These are phyloP conservation scores for Domatiomyces globalis DNA, from an alignment of 2,329 filamentous ascomycete genomes.

Conservation along the genomic window DNA sequence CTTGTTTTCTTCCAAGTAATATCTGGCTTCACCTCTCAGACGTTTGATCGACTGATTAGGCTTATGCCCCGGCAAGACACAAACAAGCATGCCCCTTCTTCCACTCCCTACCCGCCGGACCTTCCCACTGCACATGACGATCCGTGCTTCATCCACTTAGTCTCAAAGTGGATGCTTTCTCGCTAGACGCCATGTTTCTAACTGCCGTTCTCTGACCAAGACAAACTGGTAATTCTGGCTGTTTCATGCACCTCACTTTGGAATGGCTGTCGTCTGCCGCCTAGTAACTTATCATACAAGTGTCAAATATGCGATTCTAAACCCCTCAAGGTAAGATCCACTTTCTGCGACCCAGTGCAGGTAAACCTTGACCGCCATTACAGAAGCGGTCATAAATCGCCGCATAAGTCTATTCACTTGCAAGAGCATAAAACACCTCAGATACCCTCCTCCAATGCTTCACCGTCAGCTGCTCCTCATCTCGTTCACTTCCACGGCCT, in stretches of 20 bases:
- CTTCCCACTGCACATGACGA: neutral
- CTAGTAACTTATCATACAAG: neutral
- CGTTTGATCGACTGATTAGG: neutral
- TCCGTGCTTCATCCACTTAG: neutral
- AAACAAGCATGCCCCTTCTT: neutral
- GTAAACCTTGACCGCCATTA: neutral
- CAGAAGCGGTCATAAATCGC: neutral
- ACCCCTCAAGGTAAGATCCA: no score
- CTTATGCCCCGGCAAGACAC: neutral
- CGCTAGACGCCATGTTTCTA: neutral
- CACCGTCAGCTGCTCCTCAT: neutral
- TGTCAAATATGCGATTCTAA: neutral
- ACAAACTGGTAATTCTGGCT: neutral
- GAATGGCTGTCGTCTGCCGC: neutral
- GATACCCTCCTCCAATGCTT: neutral
- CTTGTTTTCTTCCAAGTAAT: neutral
- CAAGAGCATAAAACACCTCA: neutral
- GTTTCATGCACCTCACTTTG: neutral
- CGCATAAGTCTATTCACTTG: neutral
- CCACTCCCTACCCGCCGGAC: neutral
- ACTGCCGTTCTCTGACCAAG: neutral
- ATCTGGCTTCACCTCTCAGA: neutral
- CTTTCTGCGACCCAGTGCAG: neutral
- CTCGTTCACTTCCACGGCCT: no score
- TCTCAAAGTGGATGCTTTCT: neutral